Evolutionary conservation across 345 rosid species (phyloP), one percentile per base, ranked within the genome.

Genomic region (Hevea brasiliensis): DNA sequence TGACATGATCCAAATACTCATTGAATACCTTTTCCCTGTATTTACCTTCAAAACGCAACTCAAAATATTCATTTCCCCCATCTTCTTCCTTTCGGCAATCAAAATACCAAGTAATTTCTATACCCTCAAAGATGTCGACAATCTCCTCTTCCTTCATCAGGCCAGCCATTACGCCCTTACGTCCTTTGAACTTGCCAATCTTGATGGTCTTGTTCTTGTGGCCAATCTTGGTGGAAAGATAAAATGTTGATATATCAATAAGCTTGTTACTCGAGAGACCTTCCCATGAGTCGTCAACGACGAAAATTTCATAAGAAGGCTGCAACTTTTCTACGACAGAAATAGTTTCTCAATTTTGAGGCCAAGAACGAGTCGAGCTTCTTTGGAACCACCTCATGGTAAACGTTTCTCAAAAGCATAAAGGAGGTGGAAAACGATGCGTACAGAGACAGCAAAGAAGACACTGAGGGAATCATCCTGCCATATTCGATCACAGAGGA

Each of bases 361-460:
- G 3, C 3, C 0, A 65, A 0, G 7, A 65, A 65, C 7, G 17
- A 8, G 23, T 65, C 68, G 44, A 65, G 10, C 35, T 12, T 21
- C 17, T 42, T 6, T 10, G 68, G 68, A 0, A 65, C 54, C 0
- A 44, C 10, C 44, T 65, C 68, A 6, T 21, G 53, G 20, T 65
- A 65, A 5, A 17, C 35, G 7, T 65, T 65, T 13, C 35, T 13
- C 11, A 65, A 11, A 11, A 65, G 68, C 54, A 65, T 65, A n/a
- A 65, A 13, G 10, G 54, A 44, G 11, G 68, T 65, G 54, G 54
- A 65, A 8, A 65, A 65, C 5, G 68, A 65, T 0, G 68, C 68
- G 15, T 65, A 65, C 12, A 65, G 4, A 12, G 68, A 65, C 9
- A 65, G 17, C 4, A 44, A n/a, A 65, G 68, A 42, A 13, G 66